Evolutionary conservation across 805 yeast genomes (phyloP).

Genomic region (Zygoascus flipseniorum): DNA sequence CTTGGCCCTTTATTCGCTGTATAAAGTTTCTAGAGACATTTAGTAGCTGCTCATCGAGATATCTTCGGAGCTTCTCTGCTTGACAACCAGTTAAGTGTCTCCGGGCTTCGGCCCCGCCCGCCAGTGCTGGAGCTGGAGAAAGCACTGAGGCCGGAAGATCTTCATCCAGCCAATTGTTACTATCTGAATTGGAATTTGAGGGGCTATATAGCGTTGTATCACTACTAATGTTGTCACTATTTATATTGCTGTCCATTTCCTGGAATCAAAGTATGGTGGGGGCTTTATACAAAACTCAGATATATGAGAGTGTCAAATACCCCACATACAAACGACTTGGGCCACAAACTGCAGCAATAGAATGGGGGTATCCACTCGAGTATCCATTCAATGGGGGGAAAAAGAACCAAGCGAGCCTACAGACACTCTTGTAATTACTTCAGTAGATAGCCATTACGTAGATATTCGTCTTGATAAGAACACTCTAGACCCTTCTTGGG

Average conservation of each 20-base stretch:
- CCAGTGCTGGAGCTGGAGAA: slow-evolving; percentile 5
- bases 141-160: slow-evolving; percentile 1
- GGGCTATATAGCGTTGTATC: not conserved
- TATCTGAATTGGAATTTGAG: not conserved
- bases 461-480: slow-evolving; percentile 31
- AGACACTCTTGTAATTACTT: slow-evolving; percentile 40
- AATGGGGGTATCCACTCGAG: slow-evolving; percentile 36
- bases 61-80: slow-evolving; percentile 13
- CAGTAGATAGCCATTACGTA: slow-evolving; percentile 38
- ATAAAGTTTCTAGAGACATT: slow-evolving; percentile 19
- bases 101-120: not conserved
- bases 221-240: not conserved
- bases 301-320: no score
- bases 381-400: slow-evolving; percentile 45
- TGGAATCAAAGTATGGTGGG: not conserved
- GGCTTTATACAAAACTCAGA: no score
- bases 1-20: slow-evolving; percentile 13
- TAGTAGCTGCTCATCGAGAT: slow-evolving; percentile 18
- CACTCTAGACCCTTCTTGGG: slow-evolving; percentile 22
- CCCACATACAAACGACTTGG: no score
- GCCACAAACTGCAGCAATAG: not conserved
- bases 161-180: not conserved
- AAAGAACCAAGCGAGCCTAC: slow-evolving; percentile 37
- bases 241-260: not conserved
- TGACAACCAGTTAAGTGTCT: slow-evolving; percentile 13